A percentile compares a stretch with the other conserved stretches of the same genome.
phyloP scores from a whole-genome alignment of 1,284 basidiomycete genomes.

The Cryptococcus neoformans region DNA sequence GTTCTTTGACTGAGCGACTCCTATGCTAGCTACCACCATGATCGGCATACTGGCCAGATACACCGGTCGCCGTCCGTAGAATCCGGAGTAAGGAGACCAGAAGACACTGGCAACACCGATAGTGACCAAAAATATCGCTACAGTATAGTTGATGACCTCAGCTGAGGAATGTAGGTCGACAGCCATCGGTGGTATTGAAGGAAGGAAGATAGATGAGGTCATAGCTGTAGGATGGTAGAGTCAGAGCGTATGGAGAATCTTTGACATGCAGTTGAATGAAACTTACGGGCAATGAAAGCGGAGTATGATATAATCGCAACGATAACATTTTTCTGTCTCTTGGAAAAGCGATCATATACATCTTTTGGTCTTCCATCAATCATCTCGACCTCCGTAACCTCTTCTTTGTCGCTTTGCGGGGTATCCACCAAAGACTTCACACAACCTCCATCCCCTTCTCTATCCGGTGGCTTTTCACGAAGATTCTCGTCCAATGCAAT shows the following conservation, averaged over 20 bases:
- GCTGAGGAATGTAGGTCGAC: slow-evolving; percentile 59
- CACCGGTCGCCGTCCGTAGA: slow-evolving; percentile 60
- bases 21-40: slow-evolving; percentile 59
- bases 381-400: slow-evolving; percentile 8
- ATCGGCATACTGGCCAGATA: slow-evolving; percentile 63
- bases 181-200: slow-evolving; percentile 64
- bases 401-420: too few relatives aligned
- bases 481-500: too few relatives aligned
- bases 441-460: too few relatives aligned
- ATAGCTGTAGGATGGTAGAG: slow-evolving; percentile 54
- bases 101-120: slow-evolving; percentile 52
- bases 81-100: slow-evolving; percentile 58
- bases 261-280: background rate
- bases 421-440: too few relatives aligned
- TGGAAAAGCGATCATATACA: slow-evolving; percentile 57
- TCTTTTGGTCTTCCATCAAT: slow-evolving; percentile 25
- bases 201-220: slow-evolving; percentile 64
- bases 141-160: slow-evolving; percentile 57
- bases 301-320: slow-evolving; percentile 57
- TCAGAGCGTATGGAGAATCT: background rate
- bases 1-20: slow-evolving; percentile 55
- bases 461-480: too few relatives aligned
- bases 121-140: slow-evolving; percentile 51
- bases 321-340: slow-evolving; percentile 53
- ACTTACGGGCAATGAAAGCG: slow-evolving; percentile 57